Evolutionary conservation across 108 stramenopile genomes (phyloP).

Genomic region (Phaeodactylum tricornutum): DNA sequence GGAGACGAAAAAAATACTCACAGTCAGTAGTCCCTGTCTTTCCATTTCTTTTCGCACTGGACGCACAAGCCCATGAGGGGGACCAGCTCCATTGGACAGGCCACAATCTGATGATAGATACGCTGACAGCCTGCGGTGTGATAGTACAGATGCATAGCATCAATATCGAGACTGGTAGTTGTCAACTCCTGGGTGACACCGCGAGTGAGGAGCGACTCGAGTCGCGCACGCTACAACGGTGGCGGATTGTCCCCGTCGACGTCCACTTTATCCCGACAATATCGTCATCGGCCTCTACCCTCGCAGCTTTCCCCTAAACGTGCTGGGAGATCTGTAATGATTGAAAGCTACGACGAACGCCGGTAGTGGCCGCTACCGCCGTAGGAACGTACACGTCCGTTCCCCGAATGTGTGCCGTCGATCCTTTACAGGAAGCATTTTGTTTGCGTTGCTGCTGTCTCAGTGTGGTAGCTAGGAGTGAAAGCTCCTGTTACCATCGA

Average conservation of each 20-base stretch:
- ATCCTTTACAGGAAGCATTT: no score
- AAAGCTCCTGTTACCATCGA: no score
- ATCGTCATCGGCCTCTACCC: constrained; percentile 12
- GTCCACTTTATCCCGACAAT: constrained; percentile 11
- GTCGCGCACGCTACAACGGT: constrained; percentile 12
- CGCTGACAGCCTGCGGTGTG: constrained; percentile 66
- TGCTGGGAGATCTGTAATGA: constrained; percentile 15
- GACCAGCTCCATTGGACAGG: constrained; percentile 92
- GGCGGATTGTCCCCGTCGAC: constrained; percentile 12
- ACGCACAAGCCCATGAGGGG: constrained; percentile 90
- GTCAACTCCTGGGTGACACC: no score
- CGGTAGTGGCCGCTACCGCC: constrained; percentile 59
- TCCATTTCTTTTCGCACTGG: constrained; percentile 62
- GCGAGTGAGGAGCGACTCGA: constrained; percentile 9
- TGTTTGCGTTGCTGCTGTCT: no score
- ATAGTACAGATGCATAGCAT: constrained; percentile 86
- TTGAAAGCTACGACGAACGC: constrained; percentile 57
- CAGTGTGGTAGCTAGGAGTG: no score
- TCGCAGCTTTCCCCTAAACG: constrained; percentile 10
- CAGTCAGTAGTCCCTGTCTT: no score
- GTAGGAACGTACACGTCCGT: constrained; percentile 67
- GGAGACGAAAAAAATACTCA: no score
- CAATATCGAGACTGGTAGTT: constrained; percentile 71
- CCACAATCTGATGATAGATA: constrained; percentile 88
- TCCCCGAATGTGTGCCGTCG: constrained; percentile 60